Percentiles rank a stretch among this genome's conserved stretches.
Conservation (phyloP, 129 eudicot genomes). For the Arctium lappa region DNA sequence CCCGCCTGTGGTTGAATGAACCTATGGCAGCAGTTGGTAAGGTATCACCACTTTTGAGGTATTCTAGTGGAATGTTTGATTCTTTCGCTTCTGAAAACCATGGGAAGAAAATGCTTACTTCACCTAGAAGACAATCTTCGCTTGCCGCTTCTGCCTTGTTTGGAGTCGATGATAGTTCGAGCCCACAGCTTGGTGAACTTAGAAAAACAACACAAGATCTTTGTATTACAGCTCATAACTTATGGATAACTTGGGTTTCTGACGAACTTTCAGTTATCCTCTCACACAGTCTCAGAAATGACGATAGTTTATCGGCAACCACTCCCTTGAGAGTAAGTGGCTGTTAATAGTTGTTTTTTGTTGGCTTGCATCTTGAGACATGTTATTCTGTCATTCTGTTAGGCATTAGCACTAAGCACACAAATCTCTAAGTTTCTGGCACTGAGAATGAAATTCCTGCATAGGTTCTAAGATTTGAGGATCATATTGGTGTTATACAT, state of each 20-base stretch:
- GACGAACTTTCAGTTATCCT: constrained; percentile 65
- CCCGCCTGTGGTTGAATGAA: constrained; percentile 75
- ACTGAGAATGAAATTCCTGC: background rate
- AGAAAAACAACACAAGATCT: constrained; percentile 67
- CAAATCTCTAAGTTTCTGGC: background rate
- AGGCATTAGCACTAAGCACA: background rate
- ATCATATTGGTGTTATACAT: background rate
- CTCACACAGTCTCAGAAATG: constrained; percentile 56
- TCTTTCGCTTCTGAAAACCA: constrained; percentile 44
- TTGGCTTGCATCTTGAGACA: background rate
- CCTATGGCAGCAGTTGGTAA: constrained; percentile 33
- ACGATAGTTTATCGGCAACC: constrained; percentile 69
- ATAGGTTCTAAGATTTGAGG: background rate
- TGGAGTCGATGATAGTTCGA: constrained; percentile 68
- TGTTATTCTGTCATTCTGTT: background rate
- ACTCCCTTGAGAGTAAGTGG: constrained; percentile 73
- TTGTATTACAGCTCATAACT: constrained; percentile 71
- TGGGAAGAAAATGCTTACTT: constrained; percentile 45
- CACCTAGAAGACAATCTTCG: constrained; percentile 62
- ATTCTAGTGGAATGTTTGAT: constrained; percentile 43
- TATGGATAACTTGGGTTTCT: constrained; percentile 93
- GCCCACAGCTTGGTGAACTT: constrained; percentile 78
- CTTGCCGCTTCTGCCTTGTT: constrained; percentile 63
- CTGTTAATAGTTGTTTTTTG: background rate
- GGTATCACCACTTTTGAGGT: constrained; percentile 35